Percentiles rank a stretch among this genome's conserved stretches.
These are phyloP conservation scores for Ceratocystis cubensis DNA, from an alignment of 2,329 filamentous ascomycete genomes.

Conservation along the genomic window DNA sequence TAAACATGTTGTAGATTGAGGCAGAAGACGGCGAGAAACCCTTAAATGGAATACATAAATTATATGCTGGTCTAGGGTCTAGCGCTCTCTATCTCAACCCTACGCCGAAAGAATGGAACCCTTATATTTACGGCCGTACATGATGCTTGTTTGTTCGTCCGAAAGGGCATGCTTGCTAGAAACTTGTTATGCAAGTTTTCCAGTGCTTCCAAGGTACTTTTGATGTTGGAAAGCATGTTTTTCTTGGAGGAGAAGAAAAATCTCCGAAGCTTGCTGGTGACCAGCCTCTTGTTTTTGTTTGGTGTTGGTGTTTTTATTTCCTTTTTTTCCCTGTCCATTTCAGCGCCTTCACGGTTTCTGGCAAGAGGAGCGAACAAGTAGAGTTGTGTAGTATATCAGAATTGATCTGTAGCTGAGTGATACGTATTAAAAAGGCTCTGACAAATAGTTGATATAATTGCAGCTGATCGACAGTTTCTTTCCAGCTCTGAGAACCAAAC, in stretches of 20 bases:
- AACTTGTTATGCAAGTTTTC: slow-evolving; percentile 2
- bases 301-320: neutral
- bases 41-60: too few species aligned
- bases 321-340: neutral
- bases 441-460: neutral
- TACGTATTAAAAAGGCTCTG: neutral
- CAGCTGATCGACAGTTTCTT: neutral
- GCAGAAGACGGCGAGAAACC: too few species aligned
- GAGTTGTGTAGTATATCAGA: too few species aligned
- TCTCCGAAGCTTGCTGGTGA: neutral
- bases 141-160: neutral
- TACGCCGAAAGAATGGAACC: neutral
- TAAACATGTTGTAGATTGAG: too few species aligned
- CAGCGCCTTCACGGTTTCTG: neutral
- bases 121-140: neutral
- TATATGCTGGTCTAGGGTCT: too few species aligned
- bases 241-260: neutral
- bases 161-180: neutral
- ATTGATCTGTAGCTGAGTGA: neutral
- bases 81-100: neutral
- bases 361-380: neutral
- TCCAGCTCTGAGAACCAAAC: neutral
- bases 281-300: neutral
- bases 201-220: neutral
- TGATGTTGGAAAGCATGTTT: neutral